Evolutionary conservation across 2,329 filamentous ascomycete species (phyloP), one percentile per base, ranked within the genome.

Genomic region (Endocalyx cinctus): DNA sequence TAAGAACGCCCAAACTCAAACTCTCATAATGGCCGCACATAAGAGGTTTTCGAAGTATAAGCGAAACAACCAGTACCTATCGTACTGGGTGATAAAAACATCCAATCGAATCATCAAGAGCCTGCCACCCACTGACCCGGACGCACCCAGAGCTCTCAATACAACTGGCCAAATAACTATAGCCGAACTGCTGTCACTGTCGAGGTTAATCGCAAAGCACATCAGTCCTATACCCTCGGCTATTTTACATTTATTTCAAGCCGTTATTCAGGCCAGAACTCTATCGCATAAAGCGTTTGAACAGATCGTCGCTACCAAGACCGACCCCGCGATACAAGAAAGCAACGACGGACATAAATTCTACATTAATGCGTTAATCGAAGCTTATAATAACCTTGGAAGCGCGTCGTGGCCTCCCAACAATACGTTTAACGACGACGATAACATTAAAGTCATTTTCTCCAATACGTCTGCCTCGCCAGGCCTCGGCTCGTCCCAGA

Each of bases 331-430:
- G 6, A 47, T 63, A 6, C 45, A 63, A 31, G 50, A 46, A 29
- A 64, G 57, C 35, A 69, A 68, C 37, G 39, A 35, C 3, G 52
- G 53, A 1, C 64, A 71, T 42, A 61, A 62, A 27, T 42, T 56
- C 23, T 70, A 68, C 40, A 69, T 70, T 32, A 54, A 67, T 27
- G 53, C 51, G 2, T 54, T 71, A 2, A 50, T 41, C 4, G 41
- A 59, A 4, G 57, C 58, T 1, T 67, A 66, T 22, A 19, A 54
- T 1, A 45, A 47, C 10, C 42, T 68, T 1, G 60, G 63, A 4
- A 58, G 62, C 3, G 41, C 52, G 1, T 25, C 27, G 6, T 57
- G 50, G 50, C 33, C 42, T 7, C 18, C 39, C 16, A 31, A 29
- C 15, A 35, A 33, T 29, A 22, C 23, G 18, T 16, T 17, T 25